Percentiles rank a stretch among this genome's conserved stretches.
phyloP scores from a whole-genome alignment of 176 grass and related monocot genomes.

The Dendrocalamus sinicus region DNA sequence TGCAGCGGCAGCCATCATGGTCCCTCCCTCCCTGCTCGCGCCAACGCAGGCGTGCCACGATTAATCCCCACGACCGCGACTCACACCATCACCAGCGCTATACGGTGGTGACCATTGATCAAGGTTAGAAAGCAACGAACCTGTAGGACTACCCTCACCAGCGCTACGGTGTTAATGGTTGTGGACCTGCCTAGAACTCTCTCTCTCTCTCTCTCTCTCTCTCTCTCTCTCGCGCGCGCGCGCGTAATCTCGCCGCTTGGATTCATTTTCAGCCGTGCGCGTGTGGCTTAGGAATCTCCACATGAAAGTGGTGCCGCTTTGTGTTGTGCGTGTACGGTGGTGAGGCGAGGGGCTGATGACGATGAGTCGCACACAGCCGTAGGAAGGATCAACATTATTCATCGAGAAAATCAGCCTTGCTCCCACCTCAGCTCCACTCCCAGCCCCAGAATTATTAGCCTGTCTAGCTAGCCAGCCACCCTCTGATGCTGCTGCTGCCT shows the following conservation, averaged over 20 bases:
- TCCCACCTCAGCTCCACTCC: slow-evolving; percentile 31
- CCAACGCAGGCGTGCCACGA: neutral
- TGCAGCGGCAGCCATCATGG: neutral
- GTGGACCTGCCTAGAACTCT: neutral
- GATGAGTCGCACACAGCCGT: neutral
- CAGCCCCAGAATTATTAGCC: slow-evolving; percentile 31
- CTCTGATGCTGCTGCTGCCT: neutral
- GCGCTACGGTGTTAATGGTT: no score
- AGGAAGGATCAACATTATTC: neutral
- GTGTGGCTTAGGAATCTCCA: slow-evolving; percentile 5
- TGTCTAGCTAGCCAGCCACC: neutral
- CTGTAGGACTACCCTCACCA: neutral
- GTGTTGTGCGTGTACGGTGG: neutral
- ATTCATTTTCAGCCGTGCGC: neutral
- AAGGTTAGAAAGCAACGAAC: no score
- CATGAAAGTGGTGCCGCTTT: slow-evolving; percentile 20
- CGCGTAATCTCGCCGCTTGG: neutral
- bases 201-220: neutral
- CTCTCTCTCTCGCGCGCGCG: no score
- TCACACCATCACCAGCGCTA: neutral
- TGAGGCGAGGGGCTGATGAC: neutral
- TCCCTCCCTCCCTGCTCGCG: no score
- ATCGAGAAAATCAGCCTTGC: neutral
- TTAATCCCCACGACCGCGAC: neutral
- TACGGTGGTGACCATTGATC: neutral